Conservation (phyloP, 2,329 filamentous ascomycete genomes). For the Cercospora zeae-maydis region DNA sequence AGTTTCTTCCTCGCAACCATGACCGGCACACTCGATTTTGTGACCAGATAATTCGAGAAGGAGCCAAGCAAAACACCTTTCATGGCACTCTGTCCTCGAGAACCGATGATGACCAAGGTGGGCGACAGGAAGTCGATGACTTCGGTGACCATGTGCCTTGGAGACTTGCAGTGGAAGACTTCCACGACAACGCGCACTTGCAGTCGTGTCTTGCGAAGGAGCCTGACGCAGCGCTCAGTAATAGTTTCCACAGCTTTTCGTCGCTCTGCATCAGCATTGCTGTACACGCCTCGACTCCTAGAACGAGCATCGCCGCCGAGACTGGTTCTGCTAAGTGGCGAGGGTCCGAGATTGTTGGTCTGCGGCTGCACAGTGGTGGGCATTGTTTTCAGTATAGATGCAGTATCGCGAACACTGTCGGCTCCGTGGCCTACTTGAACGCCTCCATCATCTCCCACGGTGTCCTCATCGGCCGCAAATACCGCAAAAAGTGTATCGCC, state of each 20-base stretch:
- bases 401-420: constrained; percentile 72
- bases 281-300: constrained; percentile 40
- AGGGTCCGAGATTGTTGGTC: constrained; percentile 31
- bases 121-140: constrained; percentile 91
- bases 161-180: constrained; percentile 97
- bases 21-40: constrained; percentile 92
- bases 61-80: constrained; percentile 94
- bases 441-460: constrained; percentile 44
- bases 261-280: constrained; percentile 69
- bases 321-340: constrained; percentile 29
- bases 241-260: constrained; percentile 78
- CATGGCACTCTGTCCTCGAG: constrained; percentile 81
- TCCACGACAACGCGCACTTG: constrained; percentile 93
- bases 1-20: constrained; percentile 95
- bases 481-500: constrained; percentile 92
- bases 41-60: constrained; percentile 95
- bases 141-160: constrained; percentile 92
- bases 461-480: constrained; percentile 88
- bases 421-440: constrained; percentile 66
- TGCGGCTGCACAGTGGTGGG: constrained; percentile 37
- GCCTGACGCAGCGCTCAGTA: constrained; percentile 75
- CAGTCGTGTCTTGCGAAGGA: constrained; percentile 84
- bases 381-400: constrained; percentile 65
- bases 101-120: constrained; percentile 89
- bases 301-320: constrained; percentile 25